Percentiles rank a stretch among this genome's conserved stretches.
Evolutionary conservation across 1,139 yeast genomes (phyloP).

Genomic region (Debaryomyces coudertii): DNA sequence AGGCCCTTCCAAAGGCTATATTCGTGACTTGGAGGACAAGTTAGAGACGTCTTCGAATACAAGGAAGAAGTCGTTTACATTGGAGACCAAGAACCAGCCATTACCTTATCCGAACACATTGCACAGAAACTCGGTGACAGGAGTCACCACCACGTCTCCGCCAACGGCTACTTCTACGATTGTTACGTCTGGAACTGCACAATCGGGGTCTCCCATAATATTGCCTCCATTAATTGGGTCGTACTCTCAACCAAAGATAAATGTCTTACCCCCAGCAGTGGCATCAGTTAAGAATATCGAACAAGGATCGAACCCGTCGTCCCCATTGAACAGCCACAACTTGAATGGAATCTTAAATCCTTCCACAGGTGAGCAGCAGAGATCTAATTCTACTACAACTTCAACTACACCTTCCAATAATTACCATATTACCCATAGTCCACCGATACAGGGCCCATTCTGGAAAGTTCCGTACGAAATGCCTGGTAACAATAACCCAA

Average conservation of each 20-base stretch:
- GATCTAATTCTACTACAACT: conserved; percentile 13
- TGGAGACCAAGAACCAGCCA: conserved; percentile 16
- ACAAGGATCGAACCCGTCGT: conserved; percentile 23
- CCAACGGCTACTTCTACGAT: conserved; percentile 14
- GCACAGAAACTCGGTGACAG: conserved; percentile 1
- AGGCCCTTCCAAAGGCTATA: conserved; percentile 77
- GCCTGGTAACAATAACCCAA: conserved; percentile 30
- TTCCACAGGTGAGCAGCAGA: conserved; percentile 9
- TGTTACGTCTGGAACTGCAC: conserved; percentile 9
- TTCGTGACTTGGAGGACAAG: conserved; percentile 46
- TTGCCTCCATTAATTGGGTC: conserved; percentile 20
- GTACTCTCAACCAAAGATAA: conserved; percentile 14
- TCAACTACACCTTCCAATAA: conserved; percentile 6
- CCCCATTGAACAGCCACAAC: conserved; percentile 21
- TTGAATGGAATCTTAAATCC: conserved; percentile 16
- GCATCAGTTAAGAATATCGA: conserved; percentile 13
- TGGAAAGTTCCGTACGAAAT: conserved; percentile 57
- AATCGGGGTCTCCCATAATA: conserved; percentile 16
- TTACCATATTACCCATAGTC: conserved; percentile 24
- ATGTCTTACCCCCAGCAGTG: conserved; percentile 15
- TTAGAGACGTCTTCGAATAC: conserved; percentile 18
- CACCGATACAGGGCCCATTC: conserved; percentile 50
- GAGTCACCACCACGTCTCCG: conserved; percentile 10
- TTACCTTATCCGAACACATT: conserved; percentile 5
- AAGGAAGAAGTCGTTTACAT: conserved; percentile 5